These are phyloP conservation scores for Dryadomyces quercivorus DNA, from an alignment of 2,329 filamentous ascomycete species.

Conservation along the genomic window DNA sequence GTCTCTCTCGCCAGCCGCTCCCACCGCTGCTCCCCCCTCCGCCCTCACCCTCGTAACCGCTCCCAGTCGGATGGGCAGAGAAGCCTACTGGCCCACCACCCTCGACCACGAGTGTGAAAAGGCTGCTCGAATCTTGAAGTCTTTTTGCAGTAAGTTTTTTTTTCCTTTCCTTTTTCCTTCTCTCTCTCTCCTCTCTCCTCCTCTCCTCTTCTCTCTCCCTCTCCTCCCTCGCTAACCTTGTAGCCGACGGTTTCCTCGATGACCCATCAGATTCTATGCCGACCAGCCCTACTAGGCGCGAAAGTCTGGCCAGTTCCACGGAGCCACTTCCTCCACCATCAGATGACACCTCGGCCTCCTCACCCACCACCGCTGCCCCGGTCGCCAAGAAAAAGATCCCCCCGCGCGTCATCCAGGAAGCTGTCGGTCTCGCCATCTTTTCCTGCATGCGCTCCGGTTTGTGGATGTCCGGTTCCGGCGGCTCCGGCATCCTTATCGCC, in stretches of 20 bases:
- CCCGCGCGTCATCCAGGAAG: conserved; percentile 71
- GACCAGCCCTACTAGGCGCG: conserved; percentile 15
- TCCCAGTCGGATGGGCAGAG: conserved; percentile 39
- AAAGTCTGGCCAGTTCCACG: conserved; percentile 9
- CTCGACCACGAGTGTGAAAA: conserved; percentile 69
- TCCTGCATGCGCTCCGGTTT: conserved; percentile 90
- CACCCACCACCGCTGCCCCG: conserved; percentile 23
- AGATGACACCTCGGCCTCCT: conserved; percentile 5
- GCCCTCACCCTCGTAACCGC: conserved; percentile 62
- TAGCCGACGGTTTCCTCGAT: conserved; percentile 45
- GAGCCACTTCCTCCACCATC: conserved; percentile 7
- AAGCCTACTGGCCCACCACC: conserved; percentile 66
- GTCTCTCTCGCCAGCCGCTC: conserved; percentile 8
- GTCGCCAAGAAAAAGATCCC: conserved; percentile 71
- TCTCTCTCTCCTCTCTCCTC: too few relatives aligned
- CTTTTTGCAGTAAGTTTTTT: conserved; percentile 71
- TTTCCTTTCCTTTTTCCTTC: conserved; percentile 34
- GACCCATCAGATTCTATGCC: conserved; percentile 23
- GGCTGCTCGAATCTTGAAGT: conserved; percentile 62
- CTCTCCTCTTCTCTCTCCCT: too few relatives aligned
- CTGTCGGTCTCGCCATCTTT: conserved; percentile 84
- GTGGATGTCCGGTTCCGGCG: conserved; percentile 84
- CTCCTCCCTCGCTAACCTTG: conserved; percentile 8
- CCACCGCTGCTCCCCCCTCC: conserved; percentile 4
- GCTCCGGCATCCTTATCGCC: conserved; percentile 76